Percentiles rank a stretch among this genome's conserved stretches.
Evolutionary conservation across 2,329 filamentous ascomycete genomes (phyloP).

Genomic region (Ceratocystis ficicola): DNA sequence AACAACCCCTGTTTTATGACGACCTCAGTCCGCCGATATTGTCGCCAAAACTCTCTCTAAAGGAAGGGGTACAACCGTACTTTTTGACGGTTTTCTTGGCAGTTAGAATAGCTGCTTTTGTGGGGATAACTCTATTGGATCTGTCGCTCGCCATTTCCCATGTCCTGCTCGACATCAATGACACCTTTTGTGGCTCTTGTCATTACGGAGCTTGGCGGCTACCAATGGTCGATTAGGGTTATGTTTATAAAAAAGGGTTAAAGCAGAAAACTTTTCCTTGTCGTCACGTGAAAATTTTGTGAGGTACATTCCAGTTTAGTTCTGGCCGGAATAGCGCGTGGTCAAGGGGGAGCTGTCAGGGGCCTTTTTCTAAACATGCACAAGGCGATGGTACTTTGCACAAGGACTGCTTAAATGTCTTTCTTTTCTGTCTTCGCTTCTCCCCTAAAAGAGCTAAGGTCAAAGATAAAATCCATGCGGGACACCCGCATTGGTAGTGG

Average conservation of each 20-base stretch:
- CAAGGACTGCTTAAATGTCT: too few relatives aligned
- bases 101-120: background rate
- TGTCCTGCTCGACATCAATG: conserved; percentile 7
- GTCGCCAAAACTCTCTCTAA: too few relatives aligned
- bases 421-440: too few relatives aligned
- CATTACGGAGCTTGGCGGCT: background rate
- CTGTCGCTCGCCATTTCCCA: conserved; percentile 1
- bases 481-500: too few relatives aligned
- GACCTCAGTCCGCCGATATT: too few relatives aligned
- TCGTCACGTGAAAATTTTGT: too few relatives aligned
- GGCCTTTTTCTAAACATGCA: too few relatives aligned
- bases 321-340: too few relatives aligned
- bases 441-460: background rate
- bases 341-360: too few relatives aligned
- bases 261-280: background rate
- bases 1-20: background rate
- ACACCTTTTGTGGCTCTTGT: conserved; percentile 6
- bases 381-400: too few relatives aligned
- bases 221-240: background rate
- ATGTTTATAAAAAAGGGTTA: background rate
- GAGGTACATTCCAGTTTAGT: too few relatives aligned
- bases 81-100: too few relatives aligned
- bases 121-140: background rate
- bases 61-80: background rate
- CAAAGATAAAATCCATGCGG: background rate